Conservation (phyloP, 1,284 basidiomycete species). For the Ustilago sp. region DNA sequence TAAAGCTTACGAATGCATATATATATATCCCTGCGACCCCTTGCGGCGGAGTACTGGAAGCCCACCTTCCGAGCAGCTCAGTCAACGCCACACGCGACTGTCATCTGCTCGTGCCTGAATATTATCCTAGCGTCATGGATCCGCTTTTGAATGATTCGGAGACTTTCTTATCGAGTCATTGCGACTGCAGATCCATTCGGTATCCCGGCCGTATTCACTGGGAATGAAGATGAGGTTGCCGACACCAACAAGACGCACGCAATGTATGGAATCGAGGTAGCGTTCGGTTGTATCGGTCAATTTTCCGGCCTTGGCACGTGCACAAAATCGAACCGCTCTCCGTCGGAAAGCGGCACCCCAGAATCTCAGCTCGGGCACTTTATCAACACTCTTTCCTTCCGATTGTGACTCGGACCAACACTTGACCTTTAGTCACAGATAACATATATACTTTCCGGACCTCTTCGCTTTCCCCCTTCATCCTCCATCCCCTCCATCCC, state of each 20-base stretch:
- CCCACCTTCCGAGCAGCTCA: not conserved
- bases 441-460: not conserved
- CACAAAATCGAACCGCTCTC: not conserved
- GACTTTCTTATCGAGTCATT: no score
- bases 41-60: not conserved
- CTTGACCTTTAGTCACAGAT: not conserved
- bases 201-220: no score
- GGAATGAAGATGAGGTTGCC: not conserved
- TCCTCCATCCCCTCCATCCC: not conserved
- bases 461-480: not conserved
- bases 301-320: constrained; percentile 7
- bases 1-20: not conserved
- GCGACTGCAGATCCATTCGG: no score
- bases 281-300: constrained; percentile 13
- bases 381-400: not conserved
- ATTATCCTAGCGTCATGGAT: no score
- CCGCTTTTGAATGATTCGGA: no score
- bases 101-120: no score
- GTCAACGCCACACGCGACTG: not conserved
- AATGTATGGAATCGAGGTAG: no score
- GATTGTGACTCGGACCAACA: constrained; percentile 12
- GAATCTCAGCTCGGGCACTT: not conserved
- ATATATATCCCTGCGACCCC: not conserved
- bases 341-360: constrained; percentile 2
- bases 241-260: not conserved